Base-by-base conservation (phyloP, 495 filamentous ascomycete genomes). In the Penicillium angulare region DNA sequence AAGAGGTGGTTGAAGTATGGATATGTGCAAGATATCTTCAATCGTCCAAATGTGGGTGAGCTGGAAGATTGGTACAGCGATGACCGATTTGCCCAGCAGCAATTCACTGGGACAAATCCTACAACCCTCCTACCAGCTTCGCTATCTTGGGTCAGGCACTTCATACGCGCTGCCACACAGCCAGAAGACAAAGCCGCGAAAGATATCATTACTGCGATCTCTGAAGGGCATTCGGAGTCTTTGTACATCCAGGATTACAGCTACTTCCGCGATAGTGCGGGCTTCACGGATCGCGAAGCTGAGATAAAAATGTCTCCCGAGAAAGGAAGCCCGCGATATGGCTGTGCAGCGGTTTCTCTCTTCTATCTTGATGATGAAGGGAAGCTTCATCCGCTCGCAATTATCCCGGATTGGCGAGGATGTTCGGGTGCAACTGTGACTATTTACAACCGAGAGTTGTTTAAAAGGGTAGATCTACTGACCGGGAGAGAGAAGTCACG, bases 71-170 rank as follows among this genome's bases (percentile, higher is more conserved):
- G 76, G 76, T 79, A 57, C 53, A 66, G 64, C 40, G 76, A 79
- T 56, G 65, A 65, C n/a, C 60, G 66, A 5, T 78, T 79, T 41
- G 75, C 73, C n/a, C 73, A 79, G 44, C 75, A 78, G 52, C 57
- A 63, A 17, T 72, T 79, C 52, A 79, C 74, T 20, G 76, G 76
- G 6, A 67, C 67, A 21, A 78, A 79, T 51, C 76, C 76, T 13
- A 69, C 66, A 9, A 78, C 76, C 12, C 75, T 79, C 44, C 56
- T 48, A 6, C 42, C 33, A 13, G 74, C 72, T 16, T 60, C 66
- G 4, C 12, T 52, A 10, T 32, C 47, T 1, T 67, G 63, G 66
- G 62, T 74, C 39, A 31, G 33, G 9, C 57, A 68, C 15, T 78
- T 75, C 36, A 48, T 55, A 17, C 52, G 27, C n/a, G 65, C 61